Base-by-base conservation (phyloP, 2,329 filamentous ascomycete genomes). In the Nigrospora oryzae region DNA sequence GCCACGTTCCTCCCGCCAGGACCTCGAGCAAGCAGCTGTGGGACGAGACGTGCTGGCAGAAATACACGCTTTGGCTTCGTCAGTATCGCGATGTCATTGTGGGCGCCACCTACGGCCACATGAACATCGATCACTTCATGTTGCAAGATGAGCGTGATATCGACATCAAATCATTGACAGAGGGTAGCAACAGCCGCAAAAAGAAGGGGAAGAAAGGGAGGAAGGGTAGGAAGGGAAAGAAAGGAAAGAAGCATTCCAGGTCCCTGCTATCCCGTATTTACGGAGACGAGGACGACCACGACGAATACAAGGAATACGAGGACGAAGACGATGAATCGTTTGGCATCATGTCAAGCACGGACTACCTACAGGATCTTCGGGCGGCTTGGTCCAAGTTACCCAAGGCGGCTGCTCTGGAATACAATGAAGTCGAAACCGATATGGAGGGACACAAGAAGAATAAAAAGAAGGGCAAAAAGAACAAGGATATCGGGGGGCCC, bases 11-110 rank as follows among this genome's bases (percentile, higher is more conserved):
- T 2, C 93, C 93, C 0, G 91, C 90, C 1, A 76, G 90, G 49
- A 93, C 90, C 2, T 75, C 81, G 33, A 84, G 81, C 65, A 97
- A 97, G 71, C 78, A 81, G 57, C 82, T 81, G 49, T 98, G 93
- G 93, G 89, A 96, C 53, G 91, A 97, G 70, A 89, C 86, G 0
- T 98, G 93, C 67, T 98, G 91, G 90, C 91, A 96, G 62, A 96
- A 95, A 62, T 98, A 95, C 64, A 86, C 89, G 0, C 69, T 97
- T 4, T 97, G 90, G 89, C 69, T 91, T 57, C 78, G 81, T 53
- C 89, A 94, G 62, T 98, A 89, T 63, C 85, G 93, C 32, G 93
- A 98, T 62, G 84, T 98, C 34, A 75, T 98, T 16, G 75, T 90
- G 16, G 81, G 79, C 12, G 81, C 81, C 23, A 59, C 95, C 6